Conservation (phyloP, 768 basidiomycete genomes). For the Auriculariales sp. region DNA sequence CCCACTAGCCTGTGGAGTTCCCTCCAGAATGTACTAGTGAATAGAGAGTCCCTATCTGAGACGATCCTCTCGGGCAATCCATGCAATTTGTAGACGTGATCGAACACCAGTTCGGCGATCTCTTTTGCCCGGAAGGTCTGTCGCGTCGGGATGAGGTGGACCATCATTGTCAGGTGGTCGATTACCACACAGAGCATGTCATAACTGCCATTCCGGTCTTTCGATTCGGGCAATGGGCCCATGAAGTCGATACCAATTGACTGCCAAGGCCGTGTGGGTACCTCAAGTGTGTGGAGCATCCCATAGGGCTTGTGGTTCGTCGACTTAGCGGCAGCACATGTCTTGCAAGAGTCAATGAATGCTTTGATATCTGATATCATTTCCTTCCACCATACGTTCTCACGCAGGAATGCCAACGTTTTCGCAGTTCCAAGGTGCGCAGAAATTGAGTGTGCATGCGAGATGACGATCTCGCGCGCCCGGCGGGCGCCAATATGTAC, state of each 20-base stretch:
- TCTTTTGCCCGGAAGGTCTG: constrained; percentile 18
- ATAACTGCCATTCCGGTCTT: constrained; percentile 11
- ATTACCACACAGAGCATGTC: constrained; percentile 16
- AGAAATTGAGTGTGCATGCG: constrained; percentile 18
- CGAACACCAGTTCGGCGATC: constrained; percentile 22
- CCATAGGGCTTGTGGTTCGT: constrained; percentile 12
- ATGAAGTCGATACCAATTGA: constrained; percentile 17
- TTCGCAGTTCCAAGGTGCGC: constrained; percentile 24
- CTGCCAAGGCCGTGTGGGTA: constrained; percentile 15
- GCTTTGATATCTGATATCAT: constrained; percentile 15
- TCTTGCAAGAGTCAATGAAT: constrained; percentile 15
- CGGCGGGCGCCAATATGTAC: constrained; percentile 1
- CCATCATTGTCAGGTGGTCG: constrained; percentile 11
- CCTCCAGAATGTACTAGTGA: constrained; percentile 29
- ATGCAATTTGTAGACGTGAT: constrained; percentile 21
- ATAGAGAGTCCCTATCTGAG: constrained; percentile 26
- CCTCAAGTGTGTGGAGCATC: constrained; percentile 12
- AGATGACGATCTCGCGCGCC: constrained; percentile 7
- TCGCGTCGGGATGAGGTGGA: constrained; percentile 16
- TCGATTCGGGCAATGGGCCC: constrained; percentile 11
- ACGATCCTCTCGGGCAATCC: constrained; percentile 25
- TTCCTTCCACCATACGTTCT: constrained; percentile 25
- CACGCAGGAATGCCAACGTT: background rate
- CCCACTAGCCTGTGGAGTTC: constrained; percentile 18
- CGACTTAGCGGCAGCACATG: constrained; percentile 11